Evolutionary conservation across 164 flowering plant genomes (phyloP).

Genomic region (Echeveria elegans): DNA sequence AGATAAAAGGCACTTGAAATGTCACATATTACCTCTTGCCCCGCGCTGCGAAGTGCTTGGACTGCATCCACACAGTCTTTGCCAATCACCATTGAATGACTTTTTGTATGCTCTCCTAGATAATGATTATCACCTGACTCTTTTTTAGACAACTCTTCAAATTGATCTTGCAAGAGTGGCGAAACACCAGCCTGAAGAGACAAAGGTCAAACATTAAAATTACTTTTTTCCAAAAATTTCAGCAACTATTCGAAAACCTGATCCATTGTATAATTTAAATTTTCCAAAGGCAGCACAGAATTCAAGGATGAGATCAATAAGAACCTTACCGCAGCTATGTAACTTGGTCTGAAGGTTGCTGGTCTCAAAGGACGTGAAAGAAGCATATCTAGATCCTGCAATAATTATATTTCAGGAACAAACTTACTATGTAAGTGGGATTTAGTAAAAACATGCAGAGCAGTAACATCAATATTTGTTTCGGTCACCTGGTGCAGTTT

Average conservation of each 20-base stretch:
- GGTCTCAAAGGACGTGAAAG: conserved; percentile 82
- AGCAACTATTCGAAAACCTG: too few species aligned
- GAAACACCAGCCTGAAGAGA: conserved; percentile 72
- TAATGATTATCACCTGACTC: conserved; percentile 18
- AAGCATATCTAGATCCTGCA: conserved; percentile 64
- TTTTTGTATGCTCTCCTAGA: conserved; percentile 24
- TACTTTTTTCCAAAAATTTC: too few species aligned
- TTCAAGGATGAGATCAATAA: not conserved
- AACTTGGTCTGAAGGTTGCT: conserved; percentile 69
- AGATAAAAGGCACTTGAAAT: not conserved
- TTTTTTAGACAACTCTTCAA: conserved; percentile 55
- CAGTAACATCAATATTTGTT: not conserved
- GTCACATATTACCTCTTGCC: conserved; percentile 55
- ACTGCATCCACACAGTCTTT: conserved; percentile 84
- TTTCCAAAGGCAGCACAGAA: not conserved
- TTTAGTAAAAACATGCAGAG: not conserved
- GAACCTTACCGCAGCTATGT: conserved; percentile 78
- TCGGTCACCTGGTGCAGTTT: conserved; percentile 63
- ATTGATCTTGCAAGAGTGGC: conserved; percentile 68
- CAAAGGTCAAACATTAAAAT: not conserved
- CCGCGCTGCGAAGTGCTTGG: conserved; percentile 65
- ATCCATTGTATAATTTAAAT: too few species aligned
- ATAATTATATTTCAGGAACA: conserved; percentile 7
- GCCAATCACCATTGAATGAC: conserved; percentile 72
- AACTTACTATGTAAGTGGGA: not conserved